Conservation (phyloP, 768 basidiomycete species). For the Hygrocybe punicea region DNA sequence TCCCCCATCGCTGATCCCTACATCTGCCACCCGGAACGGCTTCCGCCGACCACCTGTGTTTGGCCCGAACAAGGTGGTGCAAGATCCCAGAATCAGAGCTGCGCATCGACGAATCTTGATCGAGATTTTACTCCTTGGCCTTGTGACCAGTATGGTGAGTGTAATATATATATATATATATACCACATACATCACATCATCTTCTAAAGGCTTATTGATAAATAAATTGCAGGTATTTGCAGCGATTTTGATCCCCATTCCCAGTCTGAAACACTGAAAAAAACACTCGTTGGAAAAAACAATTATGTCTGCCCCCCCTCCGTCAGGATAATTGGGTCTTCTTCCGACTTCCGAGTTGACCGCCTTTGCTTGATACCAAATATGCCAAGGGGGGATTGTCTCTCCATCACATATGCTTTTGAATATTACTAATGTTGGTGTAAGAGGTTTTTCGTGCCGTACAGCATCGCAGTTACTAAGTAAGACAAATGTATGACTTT, state of each 20-base stretch:
- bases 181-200: not conserved
- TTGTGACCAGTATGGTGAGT: constrained; percentile 23
- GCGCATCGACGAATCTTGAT: constrained; percentile 31
- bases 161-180: not conserved
- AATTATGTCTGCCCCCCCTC: no score
- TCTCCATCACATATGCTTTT: no score
- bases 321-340: no score
- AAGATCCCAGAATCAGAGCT: constrained; percentile 36
- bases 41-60: constrained; percentile 34
- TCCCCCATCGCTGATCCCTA: constrained; percentile 5
- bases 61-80: constrained; percentile 39
- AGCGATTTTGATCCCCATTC: constrained; percentile 23
- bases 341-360: no score
- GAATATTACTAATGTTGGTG: no score
- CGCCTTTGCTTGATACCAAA: no score
- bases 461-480: no score
- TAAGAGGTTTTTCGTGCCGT: no score
- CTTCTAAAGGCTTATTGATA: no score
- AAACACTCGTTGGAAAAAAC: no score
- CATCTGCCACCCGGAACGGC: constrained; percentile 6
- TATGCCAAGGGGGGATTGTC: no score
- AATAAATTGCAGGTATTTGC: constrained; percentile 22
- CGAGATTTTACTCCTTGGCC: constrained; percentile 26
- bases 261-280: constrained; percentile 12
- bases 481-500: no score